Evolutionary conservation across 805 yeast species (phyloP), one percentile per base, ranked within the genome.

Genomic region (Metschnikowia cubensis): DNA sequence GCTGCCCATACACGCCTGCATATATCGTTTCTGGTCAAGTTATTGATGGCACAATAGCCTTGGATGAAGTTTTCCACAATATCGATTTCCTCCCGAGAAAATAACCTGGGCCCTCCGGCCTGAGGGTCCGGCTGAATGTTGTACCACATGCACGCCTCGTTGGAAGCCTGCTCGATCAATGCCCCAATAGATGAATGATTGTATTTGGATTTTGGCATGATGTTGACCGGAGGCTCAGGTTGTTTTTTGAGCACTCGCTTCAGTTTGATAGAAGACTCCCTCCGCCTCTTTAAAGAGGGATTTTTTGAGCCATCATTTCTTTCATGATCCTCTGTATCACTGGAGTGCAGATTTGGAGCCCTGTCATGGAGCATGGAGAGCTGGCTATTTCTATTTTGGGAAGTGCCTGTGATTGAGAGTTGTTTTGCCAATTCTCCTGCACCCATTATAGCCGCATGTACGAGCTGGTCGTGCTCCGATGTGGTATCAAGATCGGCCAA

Each of bases 1-100:
- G 83, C 82, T 6, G 89, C 73, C 98, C 98, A 91, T 18, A 91
- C 87, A 42, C 97, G 74, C 57, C 83, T 83, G 66, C 96, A 87
- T 6, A 91, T 79, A 49, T 85, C 86, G 41, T 79, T 79, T 48
- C 89, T 73, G 7, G 83, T 76, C 65, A 88, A 70, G 31, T 77
- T 76, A 60, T 85, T 76, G 54, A 85, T 76, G 40, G 70, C 75
- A 58, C 87, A 82, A 62, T 87, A 92, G 18, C 84, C 85, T 14
- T 71, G 68, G 52, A 91, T 81, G 59, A 87, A 89, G 49, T 78
- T 77, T 50, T 89, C 92, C 53, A 91, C 80, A 0, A 89, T 87
- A 18, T 70, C 76, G 15, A 73, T 76, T 66, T 91, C 98, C 45
- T 82, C 87, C 21, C 66, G 69, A 1, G 86, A 73, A 60, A 88